Evolutionary conservation across 1,139 yeast species (phyloP).

Genomic region (Diutina catenulata): DNA sequence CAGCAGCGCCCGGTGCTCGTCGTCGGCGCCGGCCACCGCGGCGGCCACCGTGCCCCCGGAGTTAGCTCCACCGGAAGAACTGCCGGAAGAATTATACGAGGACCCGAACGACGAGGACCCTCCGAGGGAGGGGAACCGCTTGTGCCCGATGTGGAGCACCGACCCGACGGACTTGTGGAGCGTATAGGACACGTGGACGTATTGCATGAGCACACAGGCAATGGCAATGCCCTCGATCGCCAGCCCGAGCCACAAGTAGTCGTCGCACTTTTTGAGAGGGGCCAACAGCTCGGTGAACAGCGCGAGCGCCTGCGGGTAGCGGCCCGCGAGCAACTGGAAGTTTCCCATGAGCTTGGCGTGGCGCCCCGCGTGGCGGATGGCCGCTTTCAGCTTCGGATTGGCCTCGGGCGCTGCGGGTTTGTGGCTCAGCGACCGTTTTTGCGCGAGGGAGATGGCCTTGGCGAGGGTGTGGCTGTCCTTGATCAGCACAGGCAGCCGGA

Average conservation of each 20-base stretch:
- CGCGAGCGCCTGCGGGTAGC: slow-evolving; percentile 55
- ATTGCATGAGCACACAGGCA: slow-evolving; percentile 49
- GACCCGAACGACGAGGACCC: background rate
- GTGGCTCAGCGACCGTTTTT: slow-evolving; percentile 18
- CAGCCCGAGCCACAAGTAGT: slow-evolving; percentile 79
- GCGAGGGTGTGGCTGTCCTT: slow-evolving; percentile 36
- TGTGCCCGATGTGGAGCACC: slow-evolving; percentile 1
- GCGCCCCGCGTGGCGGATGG: slow-evolving; percentile 44
- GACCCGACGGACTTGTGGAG: slow-evolving; percentile 29
- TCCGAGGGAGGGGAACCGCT: background rate
- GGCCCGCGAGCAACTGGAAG: slow-evolving; percentile 70
- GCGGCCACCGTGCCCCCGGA: background rate
- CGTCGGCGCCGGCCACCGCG: background rate
- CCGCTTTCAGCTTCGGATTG: slow-evolving; percentile 18
- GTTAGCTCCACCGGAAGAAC: no score
- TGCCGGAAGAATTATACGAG: no score
- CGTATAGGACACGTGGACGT: slow-evolving; percentile 45
- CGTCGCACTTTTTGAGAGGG: slow-evolving; percentile 51
- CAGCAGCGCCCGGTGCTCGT: background rate
- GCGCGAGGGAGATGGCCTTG: slow-evolving; percentile 44
- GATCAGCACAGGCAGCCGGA: slow-evolving; percentile 62
- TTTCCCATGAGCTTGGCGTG: slow-evolving; percentile 67
- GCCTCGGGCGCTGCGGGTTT: background rate
- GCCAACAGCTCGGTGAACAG: slow-evolving; percentile 64
- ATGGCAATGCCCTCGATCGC: slow-evolving; percentile 74